phyloP scores from a whole-genome alignment of 1,284 basidiomycete species.

The Trichosporon coremiiforme region DNA sequence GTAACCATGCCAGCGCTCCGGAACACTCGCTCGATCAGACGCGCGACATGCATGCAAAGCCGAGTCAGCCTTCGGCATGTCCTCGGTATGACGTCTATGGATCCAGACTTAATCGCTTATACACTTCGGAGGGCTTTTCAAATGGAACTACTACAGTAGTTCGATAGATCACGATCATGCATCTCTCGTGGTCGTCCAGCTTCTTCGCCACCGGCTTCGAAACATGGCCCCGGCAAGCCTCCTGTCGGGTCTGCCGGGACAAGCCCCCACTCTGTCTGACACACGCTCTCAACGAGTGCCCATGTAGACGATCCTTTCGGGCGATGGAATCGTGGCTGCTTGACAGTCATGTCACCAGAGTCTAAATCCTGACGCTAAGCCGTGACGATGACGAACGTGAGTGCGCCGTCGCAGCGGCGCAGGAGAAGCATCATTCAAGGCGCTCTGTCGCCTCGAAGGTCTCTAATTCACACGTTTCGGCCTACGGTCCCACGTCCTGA shows the following conservation, averaged over 20 bases:
- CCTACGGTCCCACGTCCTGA: neutral
- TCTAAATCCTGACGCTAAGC: neutral
- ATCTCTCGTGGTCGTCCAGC: neutral
- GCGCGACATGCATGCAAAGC: slow-evolving; percentile 3
- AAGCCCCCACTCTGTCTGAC: neutral
- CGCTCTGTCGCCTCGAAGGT: neutral
- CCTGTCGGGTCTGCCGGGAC: neutral
- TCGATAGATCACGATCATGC: neutral
- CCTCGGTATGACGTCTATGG: neutral
- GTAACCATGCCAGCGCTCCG: neutral
- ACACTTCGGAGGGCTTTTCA: neutral
- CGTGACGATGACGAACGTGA: slow-evolving; percentile 7
- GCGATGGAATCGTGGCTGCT: neutral
- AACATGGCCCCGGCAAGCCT: neutral
- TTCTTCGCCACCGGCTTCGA: neutral
- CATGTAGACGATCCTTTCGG: neutral
- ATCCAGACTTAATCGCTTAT: neutral
- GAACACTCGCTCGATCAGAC: neutral
- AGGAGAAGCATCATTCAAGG: no score
- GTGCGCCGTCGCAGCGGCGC: neutral
- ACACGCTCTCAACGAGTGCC: neutral
- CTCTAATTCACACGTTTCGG: slow-evolving; percentile 1
- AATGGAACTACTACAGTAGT: neutral
- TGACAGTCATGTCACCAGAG: neutral
- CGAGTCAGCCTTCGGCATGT: neutral